A percentile compares a stretch with the other conserved stretches of the same genome.
Conservation (phyloP, 768 basidiomycete genomes). For the Tephrocybe sp. region DNA sequence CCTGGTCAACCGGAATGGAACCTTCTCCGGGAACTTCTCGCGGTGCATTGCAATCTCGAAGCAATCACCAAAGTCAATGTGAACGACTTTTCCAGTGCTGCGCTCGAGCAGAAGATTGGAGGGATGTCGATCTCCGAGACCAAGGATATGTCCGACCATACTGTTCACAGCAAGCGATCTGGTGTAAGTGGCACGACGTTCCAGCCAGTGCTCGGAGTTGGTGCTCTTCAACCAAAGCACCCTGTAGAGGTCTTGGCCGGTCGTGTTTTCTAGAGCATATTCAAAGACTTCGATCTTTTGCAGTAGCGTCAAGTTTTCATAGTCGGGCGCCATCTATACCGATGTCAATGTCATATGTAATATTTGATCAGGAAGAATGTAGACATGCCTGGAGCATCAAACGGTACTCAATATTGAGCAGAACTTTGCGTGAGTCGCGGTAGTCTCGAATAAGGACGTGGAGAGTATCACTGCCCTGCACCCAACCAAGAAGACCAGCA, state of each 20-base stretch:
- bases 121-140: constrained; percentile 96
- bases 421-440: constrained; percentile 92
- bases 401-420: constrained; percentile 97
- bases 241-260: constrained; percentile 94
- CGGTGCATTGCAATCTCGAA: constrained; percentile 98
- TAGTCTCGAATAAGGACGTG: constrained; percentile 96
- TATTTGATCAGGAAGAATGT: not conserved
- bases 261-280: constrained; percentile 97
- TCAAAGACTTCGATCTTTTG: constrained; percentile 99
- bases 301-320: constrained; percentile 88
- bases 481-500: constrained; percentile 93
- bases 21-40: constrained; percentile 98
- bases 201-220: constrained; percentile 97
- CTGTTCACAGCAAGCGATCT: constrained; percentile 94
- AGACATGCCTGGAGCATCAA: constrained; percentile 86
- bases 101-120: constrained; percentile 92
- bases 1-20: constrained; percentile 95
- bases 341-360: not conserved
- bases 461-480: constrained; percentile 91
- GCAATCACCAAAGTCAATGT: constrained; percentile 97
- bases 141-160: constrained; percentile 98
- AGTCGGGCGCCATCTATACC: constrained; percentile 95
- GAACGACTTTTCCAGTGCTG: constrained; percentile 90
- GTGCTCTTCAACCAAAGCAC: constrained; percentile 94
- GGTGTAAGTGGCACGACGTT: constrained; percentile 93